phyloP scores from a whole-genome alignment of 1,284 basidiomycete genomes.

The Ceratobasidium sp. region DNA sequence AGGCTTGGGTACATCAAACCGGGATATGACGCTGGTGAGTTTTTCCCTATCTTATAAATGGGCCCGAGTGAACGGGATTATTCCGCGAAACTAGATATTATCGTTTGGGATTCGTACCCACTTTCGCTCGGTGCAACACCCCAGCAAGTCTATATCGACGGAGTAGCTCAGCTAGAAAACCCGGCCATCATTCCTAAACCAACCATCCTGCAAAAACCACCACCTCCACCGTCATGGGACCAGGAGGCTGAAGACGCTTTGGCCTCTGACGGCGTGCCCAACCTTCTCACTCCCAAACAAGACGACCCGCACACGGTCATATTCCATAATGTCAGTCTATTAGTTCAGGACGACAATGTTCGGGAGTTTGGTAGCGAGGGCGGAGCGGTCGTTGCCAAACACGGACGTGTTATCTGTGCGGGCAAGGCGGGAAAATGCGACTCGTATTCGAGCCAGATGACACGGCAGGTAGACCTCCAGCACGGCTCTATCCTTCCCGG shows the following conservation, averaged over 20 bases:
- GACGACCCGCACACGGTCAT: slow-evolving; percentile 32
- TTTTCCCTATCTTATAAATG: slow-evolving; percentile 54
- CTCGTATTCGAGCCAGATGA: neutral
- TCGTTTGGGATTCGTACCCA: slow-evolving; percentile 92
- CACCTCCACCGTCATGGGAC: slow-evolving; percentile 44
- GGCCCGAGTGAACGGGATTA: neutral
- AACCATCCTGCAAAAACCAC: slow-evolving; percentile 2
- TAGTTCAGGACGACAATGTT: slow-evolving; percentile 12
- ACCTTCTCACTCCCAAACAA: slow-evolving; percentile 6
- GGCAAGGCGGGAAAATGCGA: slow-evolving; percentile 11
- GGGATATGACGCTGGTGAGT: slow-evolving; percentile 60
- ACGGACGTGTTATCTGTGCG: slow-evolving; percentile 21
- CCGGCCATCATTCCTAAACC: slow-evolving; percentile 41
- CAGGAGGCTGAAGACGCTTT: slow-evolving; percentile 22
- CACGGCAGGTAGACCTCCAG: slow-evolving; percentile 37
- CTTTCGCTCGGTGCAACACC: slow-evolving; percentile 71
- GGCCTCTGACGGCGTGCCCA: slow-evolving; percentile 38
- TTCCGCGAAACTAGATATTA: slow-evolving; percentile 65
- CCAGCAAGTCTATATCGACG: slow-evolving; percentile 56
- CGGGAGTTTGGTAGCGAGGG: slow-evolving; percentile 2
- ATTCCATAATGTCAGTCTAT: slow-evolving; percentile 53
- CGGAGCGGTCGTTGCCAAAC: slow-evolving; percentile 15
- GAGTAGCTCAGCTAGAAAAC: slow-evolving; percentile 53
- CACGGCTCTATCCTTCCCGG: slow-evolving; percentile 45
- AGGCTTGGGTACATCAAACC: slow-evolving; percentile 78